phyloP scores from a whole-genome alignment of 192 early-diverging fungal genomes.

The Phycomyces blakesleeanus region DNA sequence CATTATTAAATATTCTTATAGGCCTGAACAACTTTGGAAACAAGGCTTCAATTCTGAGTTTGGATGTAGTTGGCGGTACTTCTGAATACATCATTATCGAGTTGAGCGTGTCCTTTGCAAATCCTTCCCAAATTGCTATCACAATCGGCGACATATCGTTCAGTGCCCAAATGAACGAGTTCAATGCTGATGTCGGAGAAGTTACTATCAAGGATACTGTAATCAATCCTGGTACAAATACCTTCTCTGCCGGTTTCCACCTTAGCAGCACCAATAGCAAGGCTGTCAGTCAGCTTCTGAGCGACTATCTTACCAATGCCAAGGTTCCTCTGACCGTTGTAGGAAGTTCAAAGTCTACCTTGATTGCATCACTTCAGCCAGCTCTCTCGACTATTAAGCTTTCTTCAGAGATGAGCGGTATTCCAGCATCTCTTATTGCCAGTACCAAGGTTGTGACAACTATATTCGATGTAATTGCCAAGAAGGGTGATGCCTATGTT shows the following conservation, averaged over 20 bases:
- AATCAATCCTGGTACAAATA: slow-evolving; percentile 47
- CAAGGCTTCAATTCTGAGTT: slow-evolving; percentile 10
- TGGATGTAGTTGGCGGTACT: slow-evolving; percentile 27
- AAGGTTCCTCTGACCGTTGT: slow-evolving; percentile 33
- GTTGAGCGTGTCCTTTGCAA: slow-evolving; percentile 38
- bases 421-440: slow-evolving; percentile 39
- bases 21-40: slow-evolving; percentile 32
- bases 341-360: slow-evolving; percentile 36
- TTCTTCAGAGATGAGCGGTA: slow-evolving; percentile 40
- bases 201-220: slow-evolving; percentile 41
- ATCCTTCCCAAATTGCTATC: slow-evolving; percentile 52
- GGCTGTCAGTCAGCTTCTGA: slow-evolving; percentile 34
- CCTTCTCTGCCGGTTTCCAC: slow-evolving; percentile 38
- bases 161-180: slow-evolving; percentile 32
- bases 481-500: slow-evolving; percentile 9
- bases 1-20: slow-evolving; percentile 10
- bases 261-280: slow-evolving; percentile 22
- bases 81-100: slow-evolving; percentile 42
- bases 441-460: slow-evolving; percentile 8
- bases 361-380: slow-evolving; percentile 39
- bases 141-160: slow-evolving; percentile 44
- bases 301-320: slow-evolving; percentile 39
- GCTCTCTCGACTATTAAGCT: slow-evolving; percentile 42
- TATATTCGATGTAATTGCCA: background rate
- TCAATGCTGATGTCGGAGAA: slow-evolving; percentile 33